A percentile compares a stretch with the other conserved stretches of the same genome.
Evolutionary conservation across 2,329 filamentous ascomycete genomes (phyloP).

Genomic region (Aspergillus ustus): DNA sequence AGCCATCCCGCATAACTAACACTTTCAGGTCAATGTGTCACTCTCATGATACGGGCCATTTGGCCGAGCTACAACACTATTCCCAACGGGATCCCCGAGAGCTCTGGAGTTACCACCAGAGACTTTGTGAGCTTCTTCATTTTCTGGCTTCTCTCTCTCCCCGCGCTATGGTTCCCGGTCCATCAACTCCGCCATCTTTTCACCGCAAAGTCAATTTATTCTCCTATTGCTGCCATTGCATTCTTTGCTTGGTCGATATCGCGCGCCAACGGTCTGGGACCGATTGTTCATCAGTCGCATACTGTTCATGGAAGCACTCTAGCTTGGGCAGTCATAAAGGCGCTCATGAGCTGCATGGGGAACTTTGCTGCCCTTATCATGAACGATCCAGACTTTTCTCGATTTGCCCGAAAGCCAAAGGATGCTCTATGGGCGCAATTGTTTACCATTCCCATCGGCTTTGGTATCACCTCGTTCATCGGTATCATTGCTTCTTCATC

Average conservation of each 20-base stretch:
- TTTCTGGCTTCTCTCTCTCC: conserved; percentile 80
- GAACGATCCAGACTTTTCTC: conserved; percentile 81
- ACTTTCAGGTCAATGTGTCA: conserved; percentile 70
- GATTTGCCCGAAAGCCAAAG: conserved; percentile 76
- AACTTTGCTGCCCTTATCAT: conserved; percentile 88
- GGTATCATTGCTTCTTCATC: conserved; percentile 79
- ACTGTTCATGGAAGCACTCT: conserved; percentile 68
- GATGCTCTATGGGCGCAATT: conserved; percentile 84
- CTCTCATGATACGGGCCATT: conserved; percentile 85
- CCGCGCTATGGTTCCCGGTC: conserved; percentile 87
- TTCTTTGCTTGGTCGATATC: conserved; percentile 89
- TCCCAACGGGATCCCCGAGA: conserved; percentile 67
- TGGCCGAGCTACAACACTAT: conserved; percentile 68
- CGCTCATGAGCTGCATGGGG: conserved; percentile 85
- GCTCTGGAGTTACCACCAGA: conserved; percentile 73
- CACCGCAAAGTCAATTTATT: conserved; percentile 85
- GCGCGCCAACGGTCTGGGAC: conserved; percentile 79
- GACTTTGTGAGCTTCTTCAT: conserved; percentile 83
- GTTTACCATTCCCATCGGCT: conserved; percentile 71
- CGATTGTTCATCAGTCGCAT: conserved; percentile 73
- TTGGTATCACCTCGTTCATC: conserved; percentile 82
- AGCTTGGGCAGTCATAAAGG: conserved; percentile 81
- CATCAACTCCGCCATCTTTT: conserved; percentile 89
- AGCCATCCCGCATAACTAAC: conserved; percentile 1
- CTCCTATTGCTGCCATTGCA: conserved; percentile 79